Evolutionary conservation across 768 basidiomycete species (phyloP), one percentile per base, ranked within the genome.

Genomic region (Mycena haematopus): DNA sequence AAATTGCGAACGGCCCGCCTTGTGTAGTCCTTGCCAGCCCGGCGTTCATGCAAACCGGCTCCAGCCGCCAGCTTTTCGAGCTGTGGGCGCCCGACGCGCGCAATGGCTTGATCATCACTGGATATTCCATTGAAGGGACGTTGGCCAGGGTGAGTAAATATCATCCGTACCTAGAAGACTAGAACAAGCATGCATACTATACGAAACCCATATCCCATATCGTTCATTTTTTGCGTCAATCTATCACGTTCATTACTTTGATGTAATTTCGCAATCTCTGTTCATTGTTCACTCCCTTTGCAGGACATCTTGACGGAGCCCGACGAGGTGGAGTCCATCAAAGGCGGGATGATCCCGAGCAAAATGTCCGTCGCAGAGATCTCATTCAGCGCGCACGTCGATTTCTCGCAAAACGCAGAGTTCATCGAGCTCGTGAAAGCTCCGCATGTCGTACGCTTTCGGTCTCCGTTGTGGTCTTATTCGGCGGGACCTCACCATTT

Each of bases 371-470:
- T 99, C 71, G 95, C 98, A 69, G 90, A 96, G 65, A 96, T 99
- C 68, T 98, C 96, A 2, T 99, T 99, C 78, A 92, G 93, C 60
- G 97, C 96, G 0, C 97, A 99, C 72, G 97, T 99, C 65, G 97
- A 99, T 73, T 97, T 93, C 70, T 86, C 93, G 19, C 97, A 99
- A 74, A 99, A 99, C 73, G 91, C 94, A 5, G 93, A 96, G 70
- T 99, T 97, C 75, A 99, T 99, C 68, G 95, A 98, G 71, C 82
- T 86, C 58, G 91, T 98, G 69, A 93, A 91, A 68, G 93, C 95
- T 10, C 93, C 94, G 69, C 95, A 96, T 79, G 90, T 96, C 49
- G 95, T 94, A 72, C 81, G 15, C 24, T 38, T 38, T 67, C 27
- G 29, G 51, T n/a, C 53, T 27, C 13, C 9, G 22, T 24, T n/a